These are phyloP conservation scores for Solioccasus polychromus DNA, from an alignment of 768 basidiomycete genomes.

Conservation along the genomic window DNA sequence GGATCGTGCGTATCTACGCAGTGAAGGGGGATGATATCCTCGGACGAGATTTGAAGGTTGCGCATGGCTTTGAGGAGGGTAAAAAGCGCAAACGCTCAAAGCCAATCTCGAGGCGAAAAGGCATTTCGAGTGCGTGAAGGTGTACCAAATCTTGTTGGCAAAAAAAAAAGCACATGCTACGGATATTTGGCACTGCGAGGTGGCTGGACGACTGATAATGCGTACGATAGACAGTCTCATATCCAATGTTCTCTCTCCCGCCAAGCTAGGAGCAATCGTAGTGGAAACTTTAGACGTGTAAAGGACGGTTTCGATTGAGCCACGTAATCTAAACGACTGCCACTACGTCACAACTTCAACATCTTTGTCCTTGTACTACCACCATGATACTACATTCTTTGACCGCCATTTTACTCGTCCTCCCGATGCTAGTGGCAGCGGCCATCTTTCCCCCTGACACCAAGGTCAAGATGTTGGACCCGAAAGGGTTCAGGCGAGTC, in stretches of 20 bases:
- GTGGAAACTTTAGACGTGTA: too few relatives aligned
- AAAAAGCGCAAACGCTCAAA: slow-evolving; percentile 87
- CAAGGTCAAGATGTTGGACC: slow-evolving; percentile 70
- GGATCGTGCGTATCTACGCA: slow-evolving; percentile 96
- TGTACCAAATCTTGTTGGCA: neutral
- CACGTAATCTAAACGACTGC: slow-evolving; percentile 9
- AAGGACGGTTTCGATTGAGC: slow-evolving; percentile 5
- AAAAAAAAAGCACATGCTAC: neutral
- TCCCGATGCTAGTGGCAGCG: slow-evolving; percentile 40
- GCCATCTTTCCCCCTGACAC: slow-evolving; percentile 50
- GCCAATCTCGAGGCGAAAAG: slow-evolving; percentile 59
- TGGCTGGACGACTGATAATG: neutral
- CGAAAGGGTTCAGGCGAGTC: slow-evolving; percentile 63
- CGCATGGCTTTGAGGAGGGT: slow-evolving; percentile 79
- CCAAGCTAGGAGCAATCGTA: too few relatives aligned
- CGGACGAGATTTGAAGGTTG: slow-evolving; percentile 86
- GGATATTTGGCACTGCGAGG: neutral
- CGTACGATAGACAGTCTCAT: slow-evolving; percentile 5
- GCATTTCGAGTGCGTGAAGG: slow-evolving; percentile 25
- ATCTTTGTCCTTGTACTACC: neutral
- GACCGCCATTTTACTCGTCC: slow-evolving; percentile 16
- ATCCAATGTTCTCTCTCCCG: neutral
- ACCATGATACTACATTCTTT: slow-evolving; percentile 26
- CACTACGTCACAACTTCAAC: neutral
- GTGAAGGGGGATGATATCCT: slow-evolving; percentile 93